phyloP scores from a whole-genome alignment of 2,329 filamentous ascomycete genomes.

The Neofusicoccum ribis region DNA sequence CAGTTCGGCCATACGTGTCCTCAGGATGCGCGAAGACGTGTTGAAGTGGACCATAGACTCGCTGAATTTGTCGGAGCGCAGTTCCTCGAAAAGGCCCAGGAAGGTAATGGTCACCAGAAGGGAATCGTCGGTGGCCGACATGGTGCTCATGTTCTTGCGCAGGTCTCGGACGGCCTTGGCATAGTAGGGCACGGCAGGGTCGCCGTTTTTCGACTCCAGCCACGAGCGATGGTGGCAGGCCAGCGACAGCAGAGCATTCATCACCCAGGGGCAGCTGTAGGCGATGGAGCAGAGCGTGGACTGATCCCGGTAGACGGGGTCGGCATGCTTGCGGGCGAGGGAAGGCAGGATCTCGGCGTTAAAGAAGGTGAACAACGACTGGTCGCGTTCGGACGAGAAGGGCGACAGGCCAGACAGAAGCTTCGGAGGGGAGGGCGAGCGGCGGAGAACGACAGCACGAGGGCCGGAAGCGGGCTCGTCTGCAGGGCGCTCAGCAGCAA shows the following conservation, averaged over 20 bases:
- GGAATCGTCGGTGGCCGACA: background rate
- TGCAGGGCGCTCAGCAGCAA: background rate
- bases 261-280: background rate
- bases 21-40: background rate
- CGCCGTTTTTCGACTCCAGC: background rate
- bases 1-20: background rate
- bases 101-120: slow-evolving; percentile 2
- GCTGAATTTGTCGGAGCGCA: slow-evolving; percentile 7
- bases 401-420: background rate
- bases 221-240: background rate
- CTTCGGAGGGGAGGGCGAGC: background rate
- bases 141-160: background rate
- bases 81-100: slow-evolving; percentile 4
- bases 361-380: background rate
- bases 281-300: background rate
- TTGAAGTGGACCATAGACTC: slow-evolving; percentile 1
- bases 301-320: background rate
- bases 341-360: background rate
- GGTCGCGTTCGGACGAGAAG: background rate
- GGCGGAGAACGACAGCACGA: background rate
- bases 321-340: background rate
- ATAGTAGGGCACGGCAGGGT: slow-evolving; percentile 6
- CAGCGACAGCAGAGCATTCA: background rate
- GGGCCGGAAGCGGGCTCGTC: background rate
- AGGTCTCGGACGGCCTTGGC: slow-evolving; percentile 3